Conservation (phyloP, 495 filamentous ascomycete species). For the Cetradonia linearis region DNA sequence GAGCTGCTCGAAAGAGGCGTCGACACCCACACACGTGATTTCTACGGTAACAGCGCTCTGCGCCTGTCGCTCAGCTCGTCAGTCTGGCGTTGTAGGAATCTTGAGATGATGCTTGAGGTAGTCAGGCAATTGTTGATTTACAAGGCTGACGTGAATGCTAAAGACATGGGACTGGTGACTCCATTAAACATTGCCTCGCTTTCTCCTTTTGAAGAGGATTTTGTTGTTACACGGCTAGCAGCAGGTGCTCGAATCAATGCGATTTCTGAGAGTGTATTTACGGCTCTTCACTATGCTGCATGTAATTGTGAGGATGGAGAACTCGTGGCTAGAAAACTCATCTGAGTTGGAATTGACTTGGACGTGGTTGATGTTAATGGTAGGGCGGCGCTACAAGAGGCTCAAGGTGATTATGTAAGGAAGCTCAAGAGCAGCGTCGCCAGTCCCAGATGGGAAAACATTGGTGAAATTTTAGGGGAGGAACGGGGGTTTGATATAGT, state of each 20-base stretch:
- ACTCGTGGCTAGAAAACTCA: background rate
- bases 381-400: background rate
- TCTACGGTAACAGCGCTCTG: background rate
- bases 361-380: background rate
- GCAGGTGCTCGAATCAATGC: background rate
- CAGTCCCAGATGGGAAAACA: background rate
- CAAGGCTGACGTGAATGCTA: background rate
- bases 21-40: background rate
- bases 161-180: background rate
- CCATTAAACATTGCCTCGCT: background rate
- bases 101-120: background rate
- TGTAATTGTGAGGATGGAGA: background rate
- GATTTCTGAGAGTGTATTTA: accelerated
- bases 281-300: background rate
- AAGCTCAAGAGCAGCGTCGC: background rate
- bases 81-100: background rate
- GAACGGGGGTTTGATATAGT: background rate
- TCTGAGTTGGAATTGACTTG: background rate
- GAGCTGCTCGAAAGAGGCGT: background rate
- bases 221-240: background rate
- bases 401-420: background rate
- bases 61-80: background rate
- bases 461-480: too few relatives aligned
- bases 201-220: too few relatives aligned
- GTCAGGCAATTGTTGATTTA: background rate